Evolutionary conservation across 495 filamentous ascomycete genomes (phyloP).

Genomic region (Penicillium coffeae): DNA sequence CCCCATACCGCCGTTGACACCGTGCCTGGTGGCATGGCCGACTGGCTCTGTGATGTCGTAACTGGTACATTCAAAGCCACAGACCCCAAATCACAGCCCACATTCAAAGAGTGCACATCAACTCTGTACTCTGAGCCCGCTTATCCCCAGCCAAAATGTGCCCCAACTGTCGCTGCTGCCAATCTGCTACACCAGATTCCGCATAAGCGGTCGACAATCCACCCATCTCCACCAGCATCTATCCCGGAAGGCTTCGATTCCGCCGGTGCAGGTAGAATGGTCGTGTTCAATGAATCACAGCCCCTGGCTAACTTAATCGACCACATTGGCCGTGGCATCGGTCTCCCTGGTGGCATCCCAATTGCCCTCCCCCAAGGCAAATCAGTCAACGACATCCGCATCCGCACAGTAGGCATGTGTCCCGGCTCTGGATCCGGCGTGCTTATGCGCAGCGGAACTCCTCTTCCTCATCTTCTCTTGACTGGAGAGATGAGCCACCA

Average conservation of each 20-base stretch:
- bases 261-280: constrained; percentile 73
- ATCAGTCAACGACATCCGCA: constrained; percentile 49
- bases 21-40: constrained; percentile 77
- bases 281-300: constrained; percentile 58
- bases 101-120: constrained; percentile 19
- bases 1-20: constrained; percentile 95
- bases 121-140: constrained; percentile 39
- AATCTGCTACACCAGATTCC: constrained; percentile 36
- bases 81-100: constrained; percentile 2
- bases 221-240: constrained; percentile 38
- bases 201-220: constrained; percentile 53
- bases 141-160: constrained; percentile 31
- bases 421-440: constrained; percentile 79
- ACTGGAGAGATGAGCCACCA: constrained; percentile 95
- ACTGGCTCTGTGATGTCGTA: constrained; percentile 91
- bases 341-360: constrained; percentile 61
- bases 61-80: constrained; percentile 45
- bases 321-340: constrained; percentile 54
- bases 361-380: constrained; percentile 63
- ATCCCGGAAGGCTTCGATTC: constrained; percentile 54
- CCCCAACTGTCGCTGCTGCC: constrained; percentile 18
- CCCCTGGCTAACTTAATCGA: constrained; percentile 60
- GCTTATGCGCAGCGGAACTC: constrained; percentile 53
- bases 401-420: constrained; percentile 65
- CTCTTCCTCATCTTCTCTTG: constrained; percentile 70